Base-by-base conservation (phyloP, 176 grass and related monocot species). In the Bolboschoenus planiculmis region DNA sequence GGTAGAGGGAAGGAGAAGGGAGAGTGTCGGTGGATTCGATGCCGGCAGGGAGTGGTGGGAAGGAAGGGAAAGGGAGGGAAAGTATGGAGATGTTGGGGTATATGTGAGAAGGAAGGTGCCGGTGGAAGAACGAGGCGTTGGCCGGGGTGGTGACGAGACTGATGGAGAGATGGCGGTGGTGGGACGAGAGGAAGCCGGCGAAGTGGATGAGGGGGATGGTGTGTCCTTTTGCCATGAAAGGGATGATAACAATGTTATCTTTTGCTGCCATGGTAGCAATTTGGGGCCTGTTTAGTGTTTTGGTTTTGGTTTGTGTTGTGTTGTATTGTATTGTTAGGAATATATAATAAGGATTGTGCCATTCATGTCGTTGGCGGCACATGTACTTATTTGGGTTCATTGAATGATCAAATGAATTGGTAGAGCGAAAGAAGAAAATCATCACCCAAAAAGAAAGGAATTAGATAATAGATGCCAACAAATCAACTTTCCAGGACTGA, bases 191-290 rank as follows among this genome's bases (percentile, higher is more conserved):
- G 15, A 80, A 79, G 48, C 71, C 78, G 81, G 89, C 81, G 35
- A 97, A 80, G 80, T 93, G 84, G 23, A 97, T 64, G 46, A 97
- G 81, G 1, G 91, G 94, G 70, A 91, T 80, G 26, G 82, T 88
- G 85, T 93, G 94, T 47, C 91, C 86, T 66, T 97, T 93, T 48
- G 94, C 91, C 91, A 93, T 93, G 89, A 97, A 91, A 13, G 94
- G 94, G 56, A 97, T 88, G 71, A 97, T 58, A 37, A 97, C 36
- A 15, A 97, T 27, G 81, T 85, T 89, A 31, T 91, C 82, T 68
- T 71, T 87, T 11, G 76, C 73, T 0, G 79, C 13, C 5, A 51
- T 67, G 4, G 66, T 14, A 43, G 54, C 34, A 39, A 34, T 29
- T n/a, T n/a, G n/a, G n/a, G n/a, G n/a, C n/a, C n/a, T n/a, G n/a